Conservation (phyloP, 805 yeast genomes). For the Wickerhamiella slavikovae region DNA sequence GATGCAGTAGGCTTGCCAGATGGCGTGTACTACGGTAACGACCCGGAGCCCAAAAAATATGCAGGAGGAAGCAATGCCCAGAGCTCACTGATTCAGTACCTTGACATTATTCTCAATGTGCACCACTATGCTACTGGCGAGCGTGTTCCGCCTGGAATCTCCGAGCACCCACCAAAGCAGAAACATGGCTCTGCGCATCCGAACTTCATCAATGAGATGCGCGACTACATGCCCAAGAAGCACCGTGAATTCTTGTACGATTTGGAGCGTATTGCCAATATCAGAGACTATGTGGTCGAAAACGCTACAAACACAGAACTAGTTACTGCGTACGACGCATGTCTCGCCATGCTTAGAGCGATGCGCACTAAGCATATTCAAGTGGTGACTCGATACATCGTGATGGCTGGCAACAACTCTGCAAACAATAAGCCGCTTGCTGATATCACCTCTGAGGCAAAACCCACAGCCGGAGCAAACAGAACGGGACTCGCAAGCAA, state of each 20-base stretch:
- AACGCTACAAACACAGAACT: constrained; percentile 29
- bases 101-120: constrained; percentile 58
- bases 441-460: too few species aligned
- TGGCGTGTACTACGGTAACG: constrained; percentile 64
- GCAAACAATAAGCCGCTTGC: too few species aligned
- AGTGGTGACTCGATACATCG: constrained; percentile 70
- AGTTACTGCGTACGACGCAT: constrained; percentile 62
- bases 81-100: constrained; percentile 68
- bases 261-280: constrained; percentile 33
- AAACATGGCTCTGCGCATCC: too few species aligned
- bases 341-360: constrained; percentile 68
- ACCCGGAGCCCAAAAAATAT: constrained; percentile 30
- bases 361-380: constrained; percentile 89
- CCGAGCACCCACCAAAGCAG: constrained; percentile 8
- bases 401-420: constrained; percentile 53
- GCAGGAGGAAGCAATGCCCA: constrained; percentile 94
- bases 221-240: constrained; percentile 72
- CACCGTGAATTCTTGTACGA: constrained; percentile 57
- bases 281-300: constrained; percentile 41
- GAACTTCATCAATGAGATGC: constrained; percentile 64
- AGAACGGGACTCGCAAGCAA: constrained; percentile 30
- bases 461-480: constrained; percentile 32
- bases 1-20: constrained; percentile 58
- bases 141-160: constrained; percentile 14
- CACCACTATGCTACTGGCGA: constrained; percentile 65